Percentiles rank a stretch among this genome's conserved stretches.
Conservation (phyloP, 1,284 basidiomycete species). For the Prillingera fragicola region DNA sequence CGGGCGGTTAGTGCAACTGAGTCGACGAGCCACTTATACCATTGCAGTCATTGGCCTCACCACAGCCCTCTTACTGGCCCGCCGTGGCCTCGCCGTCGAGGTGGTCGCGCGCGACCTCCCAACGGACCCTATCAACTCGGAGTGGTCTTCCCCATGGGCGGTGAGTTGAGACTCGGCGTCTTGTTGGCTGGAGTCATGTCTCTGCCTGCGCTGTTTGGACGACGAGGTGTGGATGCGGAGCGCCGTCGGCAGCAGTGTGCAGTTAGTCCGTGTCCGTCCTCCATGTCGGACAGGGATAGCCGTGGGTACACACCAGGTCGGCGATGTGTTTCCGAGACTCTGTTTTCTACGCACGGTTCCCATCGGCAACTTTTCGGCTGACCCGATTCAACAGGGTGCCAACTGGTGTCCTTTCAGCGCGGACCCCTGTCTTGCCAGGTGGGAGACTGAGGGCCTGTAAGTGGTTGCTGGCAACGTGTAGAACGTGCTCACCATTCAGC, state of each 20-base stretch:
- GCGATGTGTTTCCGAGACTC: too few species aligned
- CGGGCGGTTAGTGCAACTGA: slow-evolving; percentile 12
- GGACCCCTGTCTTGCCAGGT: slow-evolving; percentile 5
- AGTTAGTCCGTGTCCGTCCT: too few species aligned
- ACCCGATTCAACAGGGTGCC: slow-evolving; percentile 6
- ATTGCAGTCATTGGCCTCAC: slow-evolving; percentile 20
- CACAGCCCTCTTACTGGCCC: slow-evolving; percentile 17
- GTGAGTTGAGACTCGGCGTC: slow-evolving; percentile 1
- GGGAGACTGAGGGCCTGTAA: slow-evolving; percentile 19
- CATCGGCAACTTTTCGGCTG: background rate
- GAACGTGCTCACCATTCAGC: slow-evolving; percentile 4
- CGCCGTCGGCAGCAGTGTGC: too few species aligned
- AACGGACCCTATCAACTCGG: slow-evolving; percentile 10
- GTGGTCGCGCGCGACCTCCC: slow-evolving; percentile 12
- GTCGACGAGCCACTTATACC: background rate
- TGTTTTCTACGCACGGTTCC: too few species aligned
- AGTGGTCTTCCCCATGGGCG: slow-evolving; percentile 21
- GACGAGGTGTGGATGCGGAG: too few species aligned
- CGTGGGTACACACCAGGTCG: too few species aligned
- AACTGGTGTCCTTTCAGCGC: slow-evolving; percentile 15
- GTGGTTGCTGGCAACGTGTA: background rate
- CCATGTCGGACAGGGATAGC: too few species aligned
- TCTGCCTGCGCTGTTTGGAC: background rate
- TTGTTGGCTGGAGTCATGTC: background rate
- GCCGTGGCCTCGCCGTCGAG: slow-evolving; percentile 9